Percentiles rank a stretch among this genome's conserved stretches.
These are phyloP conservation scores for Berberis thunbergii DNA, from an alignment of 164 flowering plant species.

Conservation along the genomic window DNA sequence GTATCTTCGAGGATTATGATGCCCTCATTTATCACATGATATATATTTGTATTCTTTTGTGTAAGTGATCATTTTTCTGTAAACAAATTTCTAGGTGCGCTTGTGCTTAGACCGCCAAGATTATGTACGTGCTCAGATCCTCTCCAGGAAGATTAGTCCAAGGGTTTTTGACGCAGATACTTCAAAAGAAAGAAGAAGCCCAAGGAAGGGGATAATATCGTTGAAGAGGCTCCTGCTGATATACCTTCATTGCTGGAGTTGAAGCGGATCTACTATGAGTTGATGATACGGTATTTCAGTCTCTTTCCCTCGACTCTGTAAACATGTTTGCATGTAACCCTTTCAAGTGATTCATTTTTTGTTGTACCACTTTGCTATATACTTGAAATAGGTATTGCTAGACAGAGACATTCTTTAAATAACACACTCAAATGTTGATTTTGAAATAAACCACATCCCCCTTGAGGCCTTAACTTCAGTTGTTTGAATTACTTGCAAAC, in stretches of 20 bases:
- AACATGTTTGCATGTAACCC: not conserved
- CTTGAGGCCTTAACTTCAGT: too few species aligned
- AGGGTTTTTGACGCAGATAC: slow-evolving; percentile 80
- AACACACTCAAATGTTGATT: too few species aligned
- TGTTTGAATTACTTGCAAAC: too few species aligned
- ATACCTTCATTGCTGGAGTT: slow-evolving; percentile 38
- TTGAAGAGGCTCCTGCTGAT: slow-evolving; percentile 89
- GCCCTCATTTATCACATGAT: not conserved
- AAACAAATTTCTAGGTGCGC: slow-evolving; percentile 51
- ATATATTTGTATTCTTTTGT: not conserved
- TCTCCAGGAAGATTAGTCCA: slow-evolving; percentile 87
- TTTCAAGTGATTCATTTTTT: not conserved
- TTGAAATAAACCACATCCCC: too few species aligned
- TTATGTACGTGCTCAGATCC: slow-evolving; percentile 92
- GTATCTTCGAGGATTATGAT: too few species aligned
- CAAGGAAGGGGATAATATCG: slow-evolving; percentile 84
- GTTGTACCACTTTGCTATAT: not conserved
- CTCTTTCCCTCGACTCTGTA: not conserved
- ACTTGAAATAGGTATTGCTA: too few species aligned
- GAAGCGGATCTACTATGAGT: slow-evolving; percentile 81
- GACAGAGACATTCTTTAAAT: too few species aligned
- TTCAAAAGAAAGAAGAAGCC: slow-evolving; percentile 86
- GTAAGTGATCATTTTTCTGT: slow-evolving; percentile 1
- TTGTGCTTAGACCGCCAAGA: slow-evolving; percentile 89
- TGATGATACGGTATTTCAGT: slow-evolving; percentile 61